Evolutionary conservation across 2,329 filamentous ascomycete genomes (phyloP).

Genomic region (Cytospora schulzeri): DNA sequence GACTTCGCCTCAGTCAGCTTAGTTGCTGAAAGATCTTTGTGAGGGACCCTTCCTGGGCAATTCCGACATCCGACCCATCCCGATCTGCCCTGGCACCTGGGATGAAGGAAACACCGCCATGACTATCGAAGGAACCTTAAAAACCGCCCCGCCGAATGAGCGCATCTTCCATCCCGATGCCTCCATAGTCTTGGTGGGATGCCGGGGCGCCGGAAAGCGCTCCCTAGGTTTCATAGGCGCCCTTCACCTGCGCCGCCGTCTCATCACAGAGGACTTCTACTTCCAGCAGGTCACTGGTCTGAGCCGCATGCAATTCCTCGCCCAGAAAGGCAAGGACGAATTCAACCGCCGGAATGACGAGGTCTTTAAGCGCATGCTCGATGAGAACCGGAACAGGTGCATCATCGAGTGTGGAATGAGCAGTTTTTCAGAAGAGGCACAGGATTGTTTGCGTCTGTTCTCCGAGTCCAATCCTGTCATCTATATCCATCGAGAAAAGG

Average conservation of each 20-base stretch:
- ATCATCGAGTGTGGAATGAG: constrained; percentile 71
- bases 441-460: constrained; percentile 60
- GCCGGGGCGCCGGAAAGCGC: constrained; percentile 71
- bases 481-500: constrained; percentile 67
- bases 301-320: constrained; percentile 61
- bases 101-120: constrained; percentile 33
- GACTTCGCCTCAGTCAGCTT: neutral
- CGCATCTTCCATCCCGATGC: constrained; percentile 59
- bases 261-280: constrained; percentile 68
- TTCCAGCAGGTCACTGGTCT: constrained; percentile 67
- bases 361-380: constrained; percentile 63
- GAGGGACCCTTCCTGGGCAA: neutral
- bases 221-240: constrained; percentile 74
- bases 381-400: constrained; percentile 59
- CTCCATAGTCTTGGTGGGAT: constrained; percentile 71
- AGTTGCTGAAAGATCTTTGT: neutral
- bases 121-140: constrained; percentile 28
- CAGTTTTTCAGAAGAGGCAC: constrained; percentile 62
- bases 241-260: constrained; percentile 64
- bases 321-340: constrained; percentile 59
- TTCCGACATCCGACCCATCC: constrained; percentile 1
- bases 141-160: constrained; percentile 40
- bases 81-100: constrained; percentile 1
- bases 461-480: constrained; percentile 68
- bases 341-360: constrained; percentile 65